These are phyloP conservation scores for Asterionellopsis glacialis DNA, from an alignment of 108 stramenopile genomes.

Conservation along the genomic window DNA sequence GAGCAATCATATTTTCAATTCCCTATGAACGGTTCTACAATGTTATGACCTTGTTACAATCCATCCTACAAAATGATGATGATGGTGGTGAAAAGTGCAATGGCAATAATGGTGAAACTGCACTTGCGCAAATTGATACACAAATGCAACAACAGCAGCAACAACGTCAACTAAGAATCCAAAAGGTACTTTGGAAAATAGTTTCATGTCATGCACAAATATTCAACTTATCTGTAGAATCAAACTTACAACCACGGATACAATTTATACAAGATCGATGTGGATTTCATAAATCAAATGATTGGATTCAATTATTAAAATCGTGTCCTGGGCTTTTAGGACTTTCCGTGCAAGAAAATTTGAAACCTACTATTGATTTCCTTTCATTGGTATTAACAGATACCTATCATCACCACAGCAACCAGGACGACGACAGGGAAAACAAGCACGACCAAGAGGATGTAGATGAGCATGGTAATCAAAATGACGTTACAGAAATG, in stretches of 20 bases:
- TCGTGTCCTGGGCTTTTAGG: slow-evolving; percentile 38
- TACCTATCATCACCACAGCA: slow-evolving; percentile 2
- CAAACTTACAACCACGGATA: slow-evolving; percentile 53
- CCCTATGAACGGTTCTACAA: slow-evolving; percentile 57
- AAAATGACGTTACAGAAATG: not conserved
- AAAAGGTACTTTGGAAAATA: slow-evolving; percentile 35
- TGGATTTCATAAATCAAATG: slow-evolving; percentile 17
- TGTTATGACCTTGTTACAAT: slow-evolving; percentile 33
- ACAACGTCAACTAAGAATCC: too few relatives aligned
- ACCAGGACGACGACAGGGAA: slow-evolving; percentile 11
- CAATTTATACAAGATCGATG: slow-evolving; percentile 37
- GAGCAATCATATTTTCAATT: not conserved
- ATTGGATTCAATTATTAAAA: slow-evolving; percentile 23
- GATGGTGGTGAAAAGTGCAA: slow-evolving; percentile 14
- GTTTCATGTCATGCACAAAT: slow-evolving; percentile 43
- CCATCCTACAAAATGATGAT: slow-evolving; percentile 31
- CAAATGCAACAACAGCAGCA: not conserved
- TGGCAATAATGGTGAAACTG: slow-evolving; percentile 1
- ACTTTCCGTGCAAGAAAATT: slow-evolving; percentile 43
- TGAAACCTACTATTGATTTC: slow-evolving; percentile 40
- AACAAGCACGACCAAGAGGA: not conserved
- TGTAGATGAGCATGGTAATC: too few relatives aligned
- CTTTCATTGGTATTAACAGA: slow-evolving; percentile 20
- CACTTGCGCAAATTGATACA: not conserved
- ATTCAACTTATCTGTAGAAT: slow-evolving; percentile 48